Evolutionary conservation across 2,329 filamentous ascomycete genomes (phyloP), one percentile per base, ranked within the genome.

Genomic region (Nectriaceae sp.): DNA sequence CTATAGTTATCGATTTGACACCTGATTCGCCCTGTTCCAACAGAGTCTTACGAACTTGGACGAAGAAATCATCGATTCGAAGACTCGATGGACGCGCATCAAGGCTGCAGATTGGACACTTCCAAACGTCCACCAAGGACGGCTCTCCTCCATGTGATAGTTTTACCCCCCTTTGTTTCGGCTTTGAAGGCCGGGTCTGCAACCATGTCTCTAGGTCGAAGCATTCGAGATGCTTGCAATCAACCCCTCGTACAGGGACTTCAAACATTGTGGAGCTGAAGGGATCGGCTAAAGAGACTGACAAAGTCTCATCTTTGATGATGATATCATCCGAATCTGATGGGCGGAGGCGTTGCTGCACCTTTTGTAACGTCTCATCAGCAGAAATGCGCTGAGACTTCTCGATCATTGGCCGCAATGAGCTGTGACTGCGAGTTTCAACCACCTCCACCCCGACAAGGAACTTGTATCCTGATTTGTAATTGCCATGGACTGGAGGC

Each of bases 171-270:
- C 55, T 55, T n/a, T 46, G 47, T 36, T 19, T 36, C 4, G 69
- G 65, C 51, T 77, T 78, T 13, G 71, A 69, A 4, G 75, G 74
- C 36, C 89, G 83, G 4, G 87, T 89, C 13, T 75, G 68, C 8
- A 99, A 78, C 74, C 90, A 97, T 1, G 82, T 92, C 18, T 88
- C 80, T 6, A 97, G 82, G 65, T 97, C 93, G 64, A 97, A 97
- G 64, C 91, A 96, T 64, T 97, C 90, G 29, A 87, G 74, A 64
- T 99, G 93, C 20, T 74, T 73, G 66, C 94, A 99, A 3, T 67
- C 59, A 6, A 62, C 72, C 21, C 90, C 85, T 21, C 92, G 85
- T 2, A 86, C 89, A 1, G 94, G 93, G 0, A 79, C 76, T 4
- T 80, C 73, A 64, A 88, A 91, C 11, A 94, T 77, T 11, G 63